These are phyloP conservation scores for Waltiozyma sp. DNA, from an alignment of 1,139 yeast species.

Conservation along the genomic window DNA sequence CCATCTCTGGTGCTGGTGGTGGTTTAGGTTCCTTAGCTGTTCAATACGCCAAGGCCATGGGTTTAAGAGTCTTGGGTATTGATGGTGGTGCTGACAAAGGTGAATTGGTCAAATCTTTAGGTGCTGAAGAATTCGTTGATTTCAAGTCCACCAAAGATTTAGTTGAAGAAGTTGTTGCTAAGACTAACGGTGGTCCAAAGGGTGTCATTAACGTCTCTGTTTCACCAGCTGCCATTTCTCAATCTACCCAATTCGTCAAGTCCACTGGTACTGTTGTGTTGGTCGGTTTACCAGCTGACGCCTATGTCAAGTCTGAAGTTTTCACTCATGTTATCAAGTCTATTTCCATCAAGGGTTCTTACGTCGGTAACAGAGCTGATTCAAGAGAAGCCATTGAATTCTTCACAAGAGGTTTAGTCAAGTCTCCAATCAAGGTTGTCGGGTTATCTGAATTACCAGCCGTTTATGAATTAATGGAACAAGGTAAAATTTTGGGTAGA, in stretches of 20 bases:
- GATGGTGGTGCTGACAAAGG: slow-evolving; percentile 62
- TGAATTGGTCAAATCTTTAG: slow-evolving; percentile 40
- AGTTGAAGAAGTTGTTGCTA: slow-evolving; percentile 39
- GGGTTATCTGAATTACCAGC: slow-evolving; percentile 49
- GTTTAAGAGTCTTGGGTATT: slow-evolving; percentile 63
- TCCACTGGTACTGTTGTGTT: slow-evolving; percentile 68
- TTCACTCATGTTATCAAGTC: slow-evolving; percentile 58
- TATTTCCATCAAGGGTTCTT: slow-evolving; percentile 58
- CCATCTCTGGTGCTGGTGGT: slow-evolving; percentile 77
- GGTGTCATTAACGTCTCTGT: slow-evolving; percentile 76
- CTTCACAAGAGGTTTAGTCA: slow-evolving; percentile 57
- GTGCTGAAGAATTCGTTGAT: slow-evolving; percentile 66
- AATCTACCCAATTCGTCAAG: slow-evolving; percentile 61
- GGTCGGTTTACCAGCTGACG: slow-evolving; percentile 73
- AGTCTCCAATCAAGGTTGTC: slow-evolving; percentile 56
- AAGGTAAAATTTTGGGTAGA: slow-evolving; percentile 66
- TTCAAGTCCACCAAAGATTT: slow-evolving; percentile 43
- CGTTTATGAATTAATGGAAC: slow-evolving; percentile 57
- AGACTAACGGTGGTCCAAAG: slow-evolving; percentile 70
- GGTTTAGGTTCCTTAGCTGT: slow-evolving; percentile 76
- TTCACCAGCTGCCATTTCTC: slow-evolving; percentile 60
- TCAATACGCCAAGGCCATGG: slow-evolving; percentile 79
- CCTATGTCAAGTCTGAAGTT: slow-evolving; percentile 49
- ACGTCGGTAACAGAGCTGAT: slow-evolving; percentile 76
- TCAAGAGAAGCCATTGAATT: slow-evolving; percentile 69